These are phyloP conservation scores for Athelia sp. DNA, from an alignment of 1,284 basidiomycete species.

Conservation along the genomic window DNA sequence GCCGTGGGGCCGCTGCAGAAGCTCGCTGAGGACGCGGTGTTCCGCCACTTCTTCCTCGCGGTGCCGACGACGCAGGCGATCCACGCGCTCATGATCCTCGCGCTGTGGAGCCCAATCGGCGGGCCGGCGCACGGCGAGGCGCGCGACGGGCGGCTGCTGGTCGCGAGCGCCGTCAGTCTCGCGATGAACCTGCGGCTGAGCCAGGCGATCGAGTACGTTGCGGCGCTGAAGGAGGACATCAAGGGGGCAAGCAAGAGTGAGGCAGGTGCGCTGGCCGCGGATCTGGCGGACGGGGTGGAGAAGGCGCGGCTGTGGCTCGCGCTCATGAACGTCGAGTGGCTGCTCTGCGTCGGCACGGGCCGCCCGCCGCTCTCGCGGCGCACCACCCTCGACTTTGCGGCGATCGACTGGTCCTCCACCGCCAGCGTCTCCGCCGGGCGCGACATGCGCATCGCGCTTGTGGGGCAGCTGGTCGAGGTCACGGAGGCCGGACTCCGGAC, in stretches of 20 bases:
- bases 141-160: constrained; percentile 35
- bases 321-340: constrained; percentile 32
- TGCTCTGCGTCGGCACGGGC: constrained; percentile 36
- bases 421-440: constrained; percentile 19
- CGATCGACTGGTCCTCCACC: constrained; percentile 21
- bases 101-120: constrained; percentile 40
- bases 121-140: constrained; percentile 21
- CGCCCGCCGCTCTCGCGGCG: constrained; percentile 29
- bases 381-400: constrained; percentile 17
- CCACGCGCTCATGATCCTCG: constrained; percentile 35
- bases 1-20: constrained; percentile 35
- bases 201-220: constrained; percentile 26
- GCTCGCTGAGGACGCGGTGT: constrained; percentile 32
- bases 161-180: constrained; percentile 39
- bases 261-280: no score
- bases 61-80: constrained; percentile 35
- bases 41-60: constrained; percentile 35
- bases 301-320: constrained; percentile 38
- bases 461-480: constrained; percentile 26
- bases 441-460: constrained; percentile 30
- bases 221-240: constrained; percentile 17
- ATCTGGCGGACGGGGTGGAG: constrained; percentile 23
- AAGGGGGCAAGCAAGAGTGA: not conserved
- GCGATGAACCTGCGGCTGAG: constrained; percentile 37
- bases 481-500: constrained; percentile 26